These are phyloP conservation scores for Alternaria gansuensis DNA, from an alignment of 2,329 filamentous ascomycete genomes.

Conservation along the genomic window DNA sequence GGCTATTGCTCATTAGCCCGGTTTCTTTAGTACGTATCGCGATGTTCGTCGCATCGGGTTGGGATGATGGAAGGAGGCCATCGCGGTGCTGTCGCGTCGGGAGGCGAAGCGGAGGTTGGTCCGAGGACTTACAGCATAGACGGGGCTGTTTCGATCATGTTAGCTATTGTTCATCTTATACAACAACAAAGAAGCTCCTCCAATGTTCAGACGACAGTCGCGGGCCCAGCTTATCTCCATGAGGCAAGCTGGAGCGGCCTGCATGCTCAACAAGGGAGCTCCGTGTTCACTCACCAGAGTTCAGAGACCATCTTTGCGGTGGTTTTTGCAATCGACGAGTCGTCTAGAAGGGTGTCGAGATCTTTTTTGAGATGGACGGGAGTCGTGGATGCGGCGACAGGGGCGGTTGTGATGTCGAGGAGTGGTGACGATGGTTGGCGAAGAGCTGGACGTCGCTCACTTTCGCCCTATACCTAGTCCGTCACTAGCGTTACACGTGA, in stretches of 20 bases:
- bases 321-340: slow-evolving; percentile 30
- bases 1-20: slow-evolving; percentile 61
- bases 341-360: slow-evolving; percentile 34
- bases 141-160: slow-evolving; percentile 71
- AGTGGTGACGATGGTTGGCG: slow-evolving; percentile 51
- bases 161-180: slow-evolving; percentile 39
- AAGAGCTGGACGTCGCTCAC: slow-evolving; percentile 37
- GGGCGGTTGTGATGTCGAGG: slow-evolving; percentile 41
- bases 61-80: slow-evolving; percentile 23
- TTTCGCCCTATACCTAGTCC: slow-evolving; percentile 27
- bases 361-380: slow-evolving; percentile 44
- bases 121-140: slow-evolving; percentile 90
- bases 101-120: slow-evolving; percentile 34
- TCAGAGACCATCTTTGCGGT: slow-evolving; percentile 75
- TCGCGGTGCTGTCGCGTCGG: slow-evolving; percentile 32
- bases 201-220: slow-evolving; percentile 26
- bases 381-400: slow-evolving; percentile 41
- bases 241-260: slow-evolving; percentile 52
- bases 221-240: slow-evolving; percentile 48
- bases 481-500: slow-evolving; percentile 37
- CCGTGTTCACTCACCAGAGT: slow-evolving; percentile 74
- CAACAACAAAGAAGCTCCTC: slow-evolving; percentile 8
- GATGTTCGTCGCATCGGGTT: slow-evolving; percentile 20
- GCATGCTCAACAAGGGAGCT: slow-evolving; percentile 40
- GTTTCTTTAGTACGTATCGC: slow-evolving; percentile 7